Evolutionary conservation across 495 filamentous ascomycete genomes (phyloP).

Genomic region (Penicillium alfredii): DNA sequence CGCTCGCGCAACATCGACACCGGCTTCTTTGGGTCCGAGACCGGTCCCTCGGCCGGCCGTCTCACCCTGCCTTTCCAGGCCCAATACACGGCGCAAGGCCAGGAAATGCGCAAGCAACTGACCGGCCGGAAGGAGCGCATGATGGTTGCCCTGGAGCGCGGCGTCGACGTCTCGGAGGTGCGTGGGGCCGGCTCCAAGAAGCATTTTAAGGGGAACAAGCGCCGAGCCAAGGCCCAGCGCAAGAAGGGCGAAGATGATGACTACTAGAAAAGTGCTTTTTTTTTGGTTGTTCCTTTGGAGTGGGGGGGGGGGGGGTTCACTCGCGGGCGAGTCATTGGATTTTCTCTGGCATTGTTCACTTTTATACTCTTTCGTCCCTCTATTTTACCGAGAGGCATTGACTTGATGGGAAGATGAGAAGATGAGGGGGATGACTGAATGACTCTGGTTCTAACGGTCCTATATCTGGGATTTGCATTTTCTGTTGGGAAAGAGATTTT

Average conservation of each 20-base stretch:
- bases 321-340: slow-evolving; percentile 4
- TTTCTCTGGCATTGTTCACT: slow-evolving; percentile 10
- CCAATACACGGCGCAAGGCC: slow-evolving; percentile 78
- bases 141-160: slow-evolving; percentile 79
- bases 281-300: slow-evolving; percentile 7
- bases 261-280: slow-evolving; percentile 28
- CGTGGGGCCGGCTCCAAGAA: slow-evolving; percentile 70
- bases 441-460: too few relatives aligned
- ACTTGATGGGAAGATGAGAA: slow-evolving; percentile 5
- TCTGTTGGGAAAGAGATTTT: slow-evolving; percentile 7
- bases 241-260: slow-evolving; percentile 35
- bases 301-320: background rate
- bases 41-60: slow-evolving; percentile 53
- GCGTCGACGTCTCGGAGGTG: slow-evolving; percentile 78
- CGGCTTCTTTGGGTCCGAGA: slow-evolving; percentile 70
- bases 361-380: slow-evolving; percentile 6
- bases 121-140: slow-evolving; percentile 78
- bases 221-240: slow-evolving; percentile 52
- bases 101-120: slow-evolving; percentile 57
- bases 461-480: slow-evolving; percentile 19
- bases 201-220: slow-evolving; percentile 86
- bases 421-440: slow-evolving; percentile 7
- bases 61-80: slow-evolving; percentile 79
- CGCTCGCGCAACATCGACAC: slow-evolving; percentile 77
- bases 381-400: slow-evolving; percentile 5